Evolutionary conservation across 2,329 filamentous ascomycete genomes (phyloP), one percentile per base, ranked within the genome.

Genomic region (Leptographium galeiforme): DNA sequence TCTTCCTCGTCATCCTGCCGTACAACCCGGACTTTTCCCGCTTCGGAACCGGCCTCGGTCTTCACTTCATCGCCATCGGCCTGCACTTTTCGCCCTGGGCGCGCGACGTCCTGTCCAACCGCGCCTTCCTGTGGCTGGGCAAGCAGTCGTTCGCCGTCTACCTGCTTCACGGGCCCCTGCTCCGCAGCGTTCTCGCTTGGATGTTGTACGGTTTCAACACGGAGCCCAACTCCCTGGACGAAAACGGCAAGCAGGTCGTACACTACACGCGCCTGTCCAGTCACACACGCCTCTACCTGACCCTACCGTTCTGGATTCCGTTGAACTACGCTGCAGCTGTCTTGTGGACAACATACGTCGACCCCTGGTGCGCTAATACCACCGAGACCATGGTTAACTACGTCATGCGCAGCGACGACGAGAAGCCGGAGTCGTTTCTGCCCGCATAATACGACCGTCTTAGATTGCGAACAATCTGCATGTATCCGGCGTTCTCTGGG

Each of bases 101-200:
- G 34, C 78, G 79, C 56, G 71, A 70, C 50, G 58, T 76, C 1
- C 70, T 84, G 3, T 77, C 76, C 5, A 74, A 73, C 55, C 72
- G 72, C 36, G 70, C 73, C 53, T 73, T 84, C 45, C 70, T 80
- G 46, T 84, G 79, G 73, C 72, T 84, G 13, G 81, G 81, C 46
- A 77, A 77, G 60, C 75, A 82, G 66, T 80, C 76, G 46, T 83
- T 83, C 60, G 78, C 80, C 1, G 76, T 84, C 14, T 84, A 84
- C 60, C 71, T 84, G 8, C 66, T 84, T 19, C 81, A 84, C 64
- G 81, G 80, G 44, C 74, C 76, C 0, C 68, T 84, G 34, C 73
- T 83, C 59, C 75, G 80, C 54, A 76, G 74, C 30, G 63, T 82
- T 8, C 68, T 84, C 14, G 75, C 76, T 32, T 83, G 78, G 76